These are phyloP conservation scores for Marasmius tenuissimus DNA, from an alignment of 1,284 basidiomycete species.

Conservation along the genomic window DNA sequence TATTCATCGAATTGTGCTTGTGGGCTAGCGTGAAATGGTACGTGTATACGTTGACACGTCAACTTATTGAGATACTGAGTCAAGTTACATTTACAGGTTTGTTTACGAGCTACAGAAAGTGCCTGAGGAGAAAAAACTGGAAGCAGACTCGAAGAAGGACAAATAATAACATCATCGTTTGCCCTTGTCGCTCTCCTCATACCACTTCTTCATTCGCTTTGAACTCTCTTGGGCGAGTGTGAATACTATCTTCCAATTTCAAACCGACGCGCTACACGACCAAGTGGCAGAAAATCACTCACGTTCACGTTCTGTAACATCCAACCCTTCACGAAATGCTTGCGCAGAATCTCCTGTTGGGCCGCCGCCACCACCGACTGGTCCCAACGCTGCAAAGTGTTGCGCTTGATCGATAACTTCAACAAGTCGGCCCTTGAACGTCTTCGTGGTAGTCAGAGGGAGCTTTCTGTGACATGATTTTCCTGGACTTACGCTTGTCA, in stretches of 20 bases:
- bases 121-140: slow-evolving; percentile 20
- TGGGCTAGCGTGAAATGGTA: slow-evolving; percentile 83
- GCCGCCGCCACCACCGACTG: slow-evolving; percentile 51
- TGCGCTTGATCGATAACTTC: slow-evolving; percentile 89
- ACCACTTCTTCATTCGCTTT: slow-evolving; percentile 78
- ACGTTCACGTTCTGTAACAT: slow-evolving; percentile 86
- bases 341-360: slow-evolving; percentile 61
- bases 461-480: slow-evolving; percentile 5
- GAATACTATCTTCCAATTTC: slow-evolving; percentile 59
- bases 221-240: slow-evolving; percentile 79
- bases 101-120: slow-evolving; percentile 48
- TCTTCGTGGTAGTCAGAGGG: slow-evolving; percentile 40
- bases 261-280: neutral
- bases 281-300: slow-evolving; percentile 29
- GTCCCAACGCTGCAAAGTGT: slow-evolving; percentile 78
- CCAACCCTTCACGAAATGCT: slow-evolving; percentile 84
- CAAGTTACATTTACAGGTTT: slow-evolving; percentile 41
- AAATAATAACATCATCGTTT: slow-evolving; percentile 35
- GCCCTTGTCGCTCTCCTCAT: slow-evolving; percentile 66
- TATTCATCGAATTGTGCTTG: slow-evolving; percentile 59
- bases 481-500: slow-evolving; percentile 57
- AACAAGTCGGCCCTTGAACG: slow-evolving; percentile 76
- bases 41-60: slow-evolving; percentile 18
- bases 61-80: slow-evolving; percentile 19
- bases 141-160: slow-evolving; percentile 20